Conservation (phyloP, 495 filamentous ascomycete genomes). For the Terfezia claveryi region DNA sequence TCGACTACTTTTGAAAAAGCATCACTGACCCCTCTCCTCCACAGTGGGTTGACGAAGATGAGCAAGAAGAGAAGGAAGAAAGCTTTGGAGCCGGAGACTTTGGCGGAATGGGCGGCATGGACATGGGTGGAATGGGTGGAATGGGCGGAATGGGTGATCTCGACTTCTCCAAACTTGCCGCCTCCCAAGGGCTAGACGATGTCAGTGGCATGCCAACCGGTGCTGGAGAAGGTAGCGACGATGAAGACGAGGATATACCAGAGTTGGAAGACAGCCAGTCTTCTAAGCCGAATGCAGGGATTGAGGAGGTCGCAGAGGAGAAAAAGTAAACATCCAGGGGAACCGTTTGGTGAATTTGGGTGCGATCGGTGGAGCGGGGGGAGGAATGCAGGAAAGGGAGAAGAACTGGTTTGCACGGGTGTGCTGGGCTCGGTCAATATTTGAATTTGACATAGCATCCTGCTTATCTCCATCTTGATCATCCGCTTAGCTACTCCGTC, state of each 20-base stretch:
- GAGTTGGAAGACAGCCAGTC: conserved; percentile 11
- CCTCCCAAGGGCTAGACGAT: conserved; percentile 31
- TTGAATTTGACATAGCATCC: no score
- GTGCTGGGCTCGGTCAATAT: no score
- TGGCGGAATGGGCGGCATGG: conserved; percentile 40
- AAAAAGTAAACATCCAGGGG: no score
- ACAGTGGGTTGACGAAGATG: conserved; percentile 97
- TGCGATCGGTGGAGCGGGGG: no score
- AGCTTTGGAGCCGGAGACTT: conserved; percentile 19
- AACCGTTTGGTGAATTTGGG: no score
- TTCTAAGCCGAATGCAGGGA: conserved; percentile 1
- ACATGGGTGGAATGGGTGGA: conserved; percentile 19
- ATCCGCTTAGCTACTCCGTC: no score
- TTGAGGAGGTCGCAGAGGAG: conserved; percentile 7
- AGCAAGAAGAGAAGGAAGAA: conserved; percentile 83
- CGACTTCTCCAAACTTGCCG: conserved; percentile 85
- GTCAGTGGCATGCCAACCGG: conserved; percentile 27
- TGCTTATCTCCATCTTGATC: no score
- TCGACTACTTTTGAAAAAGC: neutral
- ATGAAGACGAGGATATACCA: conserved; percentile 35
- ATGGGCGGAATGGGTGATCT: conserved; percentile 33
- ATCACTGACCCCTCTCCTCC: neutral
- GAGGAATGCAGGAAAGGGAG: no score
- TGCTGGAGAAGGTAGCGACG: conserved; percentile 29
- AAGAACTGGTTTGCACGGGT: no score